A percentile compares a stretch with the other conserved stretches of the same genome.
Evolutionary conservation across 345 rosid genomes (phyloP).

Genomic region (Nephelium lappaceum): DNA sequence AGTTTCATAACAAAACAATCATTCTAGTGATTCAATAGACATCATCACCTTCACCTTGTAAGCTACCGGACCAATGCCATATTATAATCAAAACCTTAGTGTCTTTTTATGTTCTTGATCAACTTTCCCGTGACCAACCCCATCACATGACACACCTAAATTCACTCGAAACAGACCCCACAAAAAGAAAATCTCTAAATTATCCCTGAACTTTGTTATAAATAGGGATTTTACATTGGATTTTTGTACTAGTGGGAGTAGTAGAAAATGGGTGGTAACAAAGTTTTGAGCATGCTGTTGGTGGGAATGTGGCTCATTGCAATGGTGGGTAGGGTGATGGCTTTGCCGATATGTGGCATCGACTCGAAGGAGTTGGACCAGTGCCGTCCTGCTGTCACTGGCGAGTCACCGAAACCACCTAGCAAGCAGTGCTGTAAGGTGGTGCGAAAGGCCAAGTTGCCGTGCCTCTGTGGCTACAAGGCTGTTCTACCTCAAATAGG

Average conservation of each 20-base stretch:
- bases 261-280: neutral
- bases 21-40: neutral
- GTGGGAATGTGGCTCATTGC: slow-evolving; percentile 21
- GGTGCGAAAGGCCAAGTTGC: slow-evolving; percentile 36
- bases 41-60: neutral
- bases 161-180: neutral
- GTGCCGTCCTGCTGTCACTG: slow-evolving; percentile 56
- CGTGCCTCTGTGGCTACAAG: slow-evolving; percentile 55
- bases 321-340: slow-evolving; percentile 27
- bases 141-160: slow-evolving; percentile 28
- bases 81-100: neutral
- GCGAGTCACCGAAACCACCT: slow-evolving; percentile 48
- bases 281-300: slow-evolving; percentile 13
- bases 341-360: slow-evolving; percentile 38
- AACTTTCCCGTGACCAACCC: slow-evolving; percentile 18
- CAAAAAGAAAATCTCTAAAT: neutral
- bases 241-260: neutral
- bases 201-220: neutral
- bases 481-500: slow-evolving; percentile 44
- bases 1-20: neutral
- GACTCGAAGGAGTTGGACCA: slow-evolving; percentile 33
- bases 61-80: slow-evolving; percentile 11
- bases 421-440: slow-evolving; percentile 44
- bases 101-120: neutral
- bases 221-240: neutral